Evolutionary conservation across 257 asterid species (phyloP).

Genomic region (Przewalskia tangutica): DNA sequence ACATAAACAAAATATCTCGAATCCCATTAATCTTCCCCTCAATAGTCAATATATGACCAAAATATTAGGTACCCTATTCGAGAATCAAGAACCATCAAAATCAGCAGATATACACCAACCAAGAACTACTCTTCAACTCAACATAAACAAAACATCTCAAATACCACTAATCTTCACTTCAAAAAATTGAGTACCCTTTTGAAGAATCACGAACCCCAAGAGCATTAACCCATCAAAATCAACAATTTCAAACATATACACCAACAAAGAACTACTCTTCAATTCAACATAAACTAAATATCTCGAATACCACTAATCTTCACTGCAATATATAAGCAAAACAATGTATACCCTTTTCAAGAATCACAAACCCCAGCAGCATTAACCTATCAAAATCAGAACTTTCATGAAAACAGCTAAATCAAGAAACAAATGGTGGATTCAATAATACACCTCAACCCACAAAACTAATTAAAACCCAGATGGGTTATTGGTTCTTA

Average conservation of each 20-base stretch:
- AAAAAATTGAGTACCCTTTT: constrained; percentile 1
- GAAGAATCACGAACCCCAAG: constrained; percentile 6
- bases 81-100: too few species aligned
- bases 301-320: not conserved
- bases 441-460: not conserved
- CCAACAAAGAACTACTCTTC: not conserved
- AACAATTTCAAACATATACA: too few species aligned
- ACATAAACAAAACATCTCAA: too few species aligned
- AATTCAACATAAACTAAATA: not conserved
- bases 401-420: not conserved
- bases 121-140: not conserved
- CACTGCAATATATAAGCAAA: not conserved
- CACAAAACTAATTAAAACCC: not conserved
- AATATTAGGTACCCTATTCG: not conserved
- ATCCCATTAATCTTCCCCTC: not conserved
- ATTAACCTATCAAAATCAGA: constrained; percentile 3
- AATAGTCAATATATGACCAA: not conserved
- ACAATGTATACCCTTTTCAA: constrained; percentile 4
- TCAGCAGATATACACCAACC: too few species aligned
- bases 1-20: not conserved
- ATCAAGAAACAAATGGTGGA: not conserved
- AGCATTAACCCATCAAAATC: not conserved
- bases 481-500: not conserved
- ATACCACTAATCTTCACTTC: not conserved
- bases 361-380: not conserved